Evolutionary conservation across 164 flowering plant genomes (phyloP), one percentile per base, ranked within the genome.

Genomic region (Taxillus chinensis): DNA sequence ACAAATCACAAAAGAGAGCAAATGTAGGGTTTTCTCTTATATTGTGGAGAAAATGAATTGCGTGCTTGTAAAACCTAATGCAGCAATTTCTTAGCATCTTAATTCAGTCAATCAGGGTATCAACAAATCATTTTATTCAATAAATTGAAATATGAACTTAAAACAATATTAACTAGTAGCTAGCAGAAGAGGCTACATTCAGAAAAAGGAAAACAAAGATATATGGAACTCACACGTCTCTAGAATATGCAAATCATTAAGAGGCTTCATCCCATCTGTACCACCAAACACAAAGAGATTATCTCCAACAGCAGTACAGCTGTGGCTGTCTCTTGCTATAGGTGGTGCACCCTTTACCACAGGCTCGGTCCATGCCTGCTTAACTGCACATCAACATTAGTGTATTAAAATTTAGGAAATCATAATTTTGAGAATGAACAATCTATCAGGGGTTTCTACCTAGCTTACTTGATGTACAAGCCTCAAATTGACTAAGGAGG

Each of bases 251-350:
- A 93, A 75, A 82, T 93, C 99, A 62, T 73, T 81, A 8, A 93
- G 90, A 55, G 96, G 95, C 49, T 70, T 82, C 74, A 58, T 80
- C 68, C 99, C 99, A 79, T 93, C 96, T 39, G 97, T 93, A 62
- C 99, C 99, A 64, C 99, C 99, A 76, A 90, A 93, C 15, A 93
- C 86, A 76, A 74, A 88, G 48, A 93, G 80, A 73, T 86, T 83
- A 64, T 86, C 87, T 41, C 91, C 97, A 53, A 93, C 86, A 41
- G 88, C 70, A 1, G 97, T 90, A 64, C 95, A 93, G 57, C 80
- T 90, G 69, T 93, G 99, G 71, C 99, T 90, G 62, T 93, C 99
- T 68, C 97, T 80, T 8, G 95, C 96, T 57, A 76, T 66, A 42
- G 99, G 99, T 8, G 86, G 87, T 8, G 45, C 68, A n/a, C 99